These are phyloP conservation scores for Aurinia saxatilis DNA, from an alignment of 345 rosid species.

Conservation along the genomic window DNA sequence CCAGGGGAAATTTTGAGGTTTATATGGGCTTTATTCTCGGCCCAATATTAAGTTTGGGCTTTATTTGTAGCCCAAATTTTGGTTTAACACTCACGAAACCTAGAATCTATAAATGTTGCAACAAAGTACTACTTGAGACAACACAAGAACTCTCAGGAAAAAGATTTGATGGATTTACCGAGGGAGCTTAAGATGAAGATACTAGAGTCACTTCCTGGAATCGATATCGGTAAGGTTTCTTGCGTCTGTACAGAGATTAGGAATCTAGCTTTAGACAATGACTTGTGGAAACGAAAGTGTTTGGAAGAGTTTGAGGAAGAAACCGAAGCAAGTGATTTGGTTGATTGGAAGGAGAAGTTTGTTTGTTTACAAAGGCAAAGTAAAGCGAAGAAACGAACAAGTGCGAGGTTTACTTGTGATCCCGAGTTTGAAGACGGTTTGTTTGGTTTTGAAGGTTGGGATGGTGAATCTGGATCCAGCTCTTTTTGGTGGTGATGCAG, in stretches of 20 bases:
- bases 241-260: constrained; percentile 39
- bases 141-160: too few relatives aligned
- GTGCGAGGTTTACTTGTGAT: too few relatives aligned
- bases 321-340: neutral
- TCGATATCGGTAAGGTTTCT: constrained; percentile 36
- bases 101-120: too few relatives aligned
- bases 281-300: constrained; percentile 53
- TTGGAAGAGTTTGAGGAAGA: neutral
- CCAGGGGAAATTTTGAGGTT: neutral
- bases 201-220: constrained; percentile 45
- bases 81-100: too few relatives aligned
- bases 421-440: too few relatives aligned
- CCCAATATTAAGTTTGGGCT: neutral
- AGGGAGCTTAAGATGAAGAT: constrained; percentile 51
- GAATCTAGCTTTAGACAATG: constrained; percentile 37
- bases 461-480: too few relatives aligned
- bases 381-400: too few relatives aligned
- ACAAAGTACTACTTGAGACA: neutral
- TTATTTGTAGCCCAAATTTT: neutral
- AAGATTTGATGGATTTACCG: constrained; percentile 25
- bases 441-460: too few relatives aligned
- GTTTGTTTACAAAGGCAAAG: neutral
- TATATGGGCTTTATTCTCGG: neutral
- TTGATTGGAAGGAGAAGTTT: neutral
- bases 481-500: too few relatives aligned